These are phyloP conservation scores for Neoascochyta sp. DNA, from an alignment of 2,329 filamentous ascomycete genomes.

Conservation along the genomic window DNA sequence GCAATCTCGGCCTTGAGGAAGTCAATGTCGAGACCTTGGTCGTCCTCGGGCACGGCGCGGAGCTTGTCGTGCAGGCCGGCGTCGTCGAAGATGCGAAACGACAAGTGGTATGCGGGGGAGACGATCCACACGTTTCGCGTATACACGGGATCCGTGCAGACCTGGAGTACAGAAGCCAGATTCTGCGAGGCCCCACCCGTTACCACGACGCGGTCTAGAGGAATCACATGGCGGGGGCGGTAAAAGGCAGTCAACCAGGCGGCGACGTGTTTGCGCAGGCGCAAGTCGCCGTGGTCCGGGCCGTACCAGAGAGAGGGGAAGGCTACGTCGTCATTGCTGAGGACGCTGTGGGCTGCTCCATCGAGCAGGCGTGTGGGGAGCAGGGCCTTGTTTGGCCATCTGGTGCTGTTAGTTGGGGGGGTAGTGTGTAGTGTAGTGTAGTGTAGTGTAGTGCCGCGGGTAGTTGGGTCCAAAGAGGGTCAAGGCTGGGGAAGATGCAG, in stretches of 20 bases:
- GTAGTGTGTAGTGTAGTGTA: conserved; percentile 15
- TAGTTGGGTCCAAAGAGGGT: no score
- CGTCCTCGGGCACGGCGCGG: conserved; percentile 70
- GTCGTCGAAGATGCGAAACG: conserved; percentile 80
- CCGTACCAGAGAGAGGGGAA: conserved; percentile 72
- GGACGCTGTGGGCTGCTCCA: conserved; percentile 56
- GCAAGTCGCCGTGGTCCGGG: conserved; percentile 61
- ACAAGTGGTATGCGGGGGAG: conserved; percentile 79
- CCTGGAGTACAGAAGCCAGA: conserved; percentile 70
- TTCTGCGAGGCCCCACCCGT: conserved; percentile 84
- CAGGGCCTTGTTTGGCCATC: conserved; percentile 64
- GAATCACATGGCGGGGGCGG: conserved; percentile 42
- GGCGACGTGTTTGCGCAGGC: conserved; percentile 62
- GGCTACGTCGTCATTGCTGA: conserved; percentile 58
- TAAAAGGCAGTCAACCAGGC: conserved; percentile 68
- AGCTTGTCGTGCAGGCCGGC: conserved; percentile 65
- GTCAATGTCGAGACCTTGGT: conserved; percentile 69
- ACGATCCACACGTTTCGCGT: conserved; percentile 77
- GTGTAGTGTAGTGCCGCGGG: no score
- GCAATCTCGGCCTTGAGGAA: conserved; percentile 53
- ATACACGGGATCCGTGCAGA: conserved; percentile 73
- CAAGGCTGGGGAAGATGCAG: conserved; percentile 7
- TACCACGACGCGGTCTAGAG: conserved; percentile 65
- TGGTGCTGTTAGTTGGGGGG: conserved; percentile 42
- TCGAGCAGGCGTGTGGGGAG: conserved; percentile 63